Evolutionary conservation across 2,329 filamentous ascomycete species (phyloP).

Genomic region (Alternaria rosae): DNA sequence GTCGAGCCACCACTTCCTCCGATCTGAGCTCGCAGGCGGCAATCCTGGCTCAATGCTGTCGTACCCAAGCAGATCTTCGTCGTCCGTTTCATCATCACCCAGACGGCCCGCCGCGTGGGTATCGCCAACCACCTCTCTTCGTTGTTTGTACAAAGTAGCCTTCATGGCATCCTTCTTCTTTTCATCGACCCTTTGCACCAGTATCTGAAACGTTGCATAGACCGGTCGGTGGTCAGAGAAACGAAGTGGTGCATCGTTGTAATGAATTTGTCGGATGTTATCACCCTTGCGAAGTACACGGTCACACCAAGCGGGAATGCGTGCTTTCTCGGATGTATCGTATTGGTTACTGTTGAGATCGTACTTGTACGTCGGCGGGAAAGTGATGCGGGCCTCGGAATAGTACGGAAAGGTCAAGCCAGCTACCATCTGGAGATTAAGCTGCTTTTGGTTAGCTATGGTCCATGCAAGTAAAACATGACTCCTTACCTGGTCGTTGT

Average conservation of each 20-base stretch:
- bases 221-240: slow-evolving; percentile 98
- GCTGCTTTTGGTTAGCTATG: slow-evolving; percentile 56
- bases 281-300: slow-evolving; percentile 86
- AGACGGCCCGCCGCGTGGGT: slow-evolving; percentile 63
- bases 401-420: slow-evolving; percentile 91
- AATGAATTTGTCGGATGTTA: slow-evolving; percentile 82
- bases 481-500: slow-evolving; percentile 79
- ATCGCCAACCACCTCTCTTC: slow-evolving; percentile 71
- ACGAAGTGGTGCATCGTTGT: slow-evolving; percentile 79
- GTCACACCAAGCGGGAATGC: slow-evolving; percentile 97
- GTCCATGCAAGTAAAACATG: background rate
- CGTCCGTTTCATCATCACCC: slow-evolving; percentile 65
- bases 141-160: slow-evolving; percentile 73
- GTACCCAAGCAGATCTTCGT: slow-evolving; percentile 83
- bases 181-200: slow-evolving; percentile 82
- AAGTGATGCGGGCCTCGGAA: slow-evolving; percentile 85
- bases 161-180: slow-evolving; percentile 74
- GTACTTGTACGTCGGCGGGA: slow-evolving; percentile 95
- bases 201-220: slow-evolving; percentile 86
- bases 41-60: slow-evolving; percentile 82
- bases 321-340: slow-evolving; percentile 92
- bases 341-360: slow-evolving; percentile 88
- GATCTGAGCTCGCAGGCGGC: slow-evolving; percentile 68
- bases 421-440: slow-evolving; percentile 96
- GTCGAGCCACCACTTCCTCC: slow-evolving; percentile 71